Evolutionary conservation across 176 grass and related monocot species (phyloP).

Genomic region (Zea luxurians): DNA sequence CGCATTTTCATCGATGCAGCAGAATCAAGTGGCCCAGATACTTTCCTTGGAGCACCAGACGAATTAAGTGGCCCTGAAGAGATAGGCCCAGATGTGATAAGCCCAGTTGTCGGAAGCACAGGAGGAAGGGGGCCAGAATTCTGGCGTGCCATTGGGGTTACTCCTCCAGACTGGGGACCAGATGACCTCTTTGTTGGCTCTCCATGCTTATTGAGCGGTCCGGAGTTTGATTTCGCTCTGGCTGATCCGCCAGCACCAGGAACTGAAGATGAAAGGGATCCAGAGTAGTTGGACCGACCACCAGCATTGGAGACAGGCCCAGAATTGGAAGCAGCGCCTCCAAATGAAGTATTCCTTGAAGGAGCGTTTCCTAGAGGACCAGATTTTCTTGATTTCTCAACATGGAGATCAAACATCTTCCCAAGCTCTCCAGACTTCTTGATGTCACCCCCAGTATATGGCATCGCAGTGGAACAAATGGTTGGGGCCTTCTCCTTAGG

Average conservation of each 20-base stretch:
- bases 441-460: constrained; percentile 94
- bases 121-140: constrained; percentile 82
- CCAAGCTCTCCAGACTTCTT: constrained; percentile 97
- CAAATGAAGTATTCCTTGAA: constrained; percentile 70
- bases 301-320: constrained; percentile 73
- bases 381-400: constrained; percentile 93
- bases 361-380: constrained; percentile 65
- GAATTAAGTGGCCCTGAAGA: constrained; percentile 73
- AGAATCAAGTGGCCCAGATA: constrained; percentile 79
- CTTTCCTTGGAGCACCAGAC: constrained; percentile 77
- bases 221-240: constrained; percentile 86
- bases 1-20: constrained; percentile 79
- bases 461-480: constrained; percentile 81
- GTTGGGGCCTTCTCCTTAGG: constrained; percentile 85
- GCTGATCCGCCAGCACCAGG: constrained; percentile 61
- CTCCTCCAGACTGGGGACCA: constrained; percentile 87
- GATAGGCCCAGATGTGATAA: constrained; percentile 91
- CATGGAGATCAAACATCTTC: constrained; percentile 98
- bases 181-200: constrained; percentile 84
- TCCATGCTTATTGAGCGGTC: constrained; percentile 91
- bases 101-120: constrained; percentile 79
- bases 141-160: constrained; percentile 83
- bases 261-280: constrained; percentile 68
- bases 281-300: constrained; percentile 69
- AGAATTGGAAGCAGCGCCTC: constrained; percentile 63